Percentiles rank a stretch among this genome's conserved stretches.
Conservation (phyloP, 257 asterid genomes). For the Linderniella brevidens region DNA sequence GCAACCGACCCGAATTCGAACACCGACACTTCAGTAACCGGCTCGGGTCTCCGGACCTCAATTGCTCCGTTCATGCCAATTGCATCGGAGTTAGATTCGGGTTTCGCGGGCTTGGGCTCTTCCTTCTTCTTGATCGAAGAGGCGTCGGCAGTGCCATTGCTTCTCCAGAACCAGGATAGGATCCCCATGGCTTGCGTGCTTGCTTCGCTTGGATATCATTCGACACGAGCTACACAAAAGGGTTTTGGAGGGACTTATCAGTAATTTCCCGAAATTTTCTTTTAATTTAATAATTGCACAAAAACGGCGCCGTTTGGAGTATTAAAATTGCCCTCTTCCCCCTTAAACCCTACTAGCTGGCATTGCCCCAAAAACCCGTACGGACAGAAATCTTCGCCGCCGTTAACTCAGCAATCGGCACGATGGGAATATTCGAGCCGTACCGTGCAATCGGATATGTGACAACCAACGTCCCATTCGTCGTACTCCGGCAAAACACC, state of each 20-base stretch:
- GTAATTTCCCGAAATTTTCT: no score
- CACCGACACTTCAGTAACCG: constrained; percentile 29
- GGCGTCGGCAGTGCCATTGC: constrained; percentile 3
- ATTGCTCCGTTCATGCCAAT: constrained; percentile 70
- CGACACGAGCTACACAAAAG: background rate
- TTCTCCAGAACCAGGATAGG: constrained; percentile 36
- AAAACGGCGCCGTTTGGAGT: no score
- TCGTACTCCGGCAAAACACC: constrained; percentile 74
- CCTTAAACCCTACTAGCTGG: no score
- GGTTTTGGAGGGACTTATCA: background rate
- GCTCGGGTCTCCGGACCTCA: constrained; percentile 41
- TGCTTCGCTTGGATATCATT: background rate
- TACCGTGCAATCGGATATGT: constrained; percentile 79
- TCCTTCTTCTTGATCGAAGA: constrained; percentile 12
- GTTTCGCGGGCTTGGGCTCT: constrained; percentile 2
- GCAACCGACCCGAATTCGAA: constrained; percentile 79
- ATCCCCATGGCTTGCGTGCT: constrained; percentile 22
- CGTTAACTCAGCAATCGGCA: background rate
- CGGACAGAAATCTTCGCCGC: background rate
- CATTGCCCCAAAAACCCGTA: no score
- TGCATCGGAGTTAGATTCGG: constrained; percentile 23
- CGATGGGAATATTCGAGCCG: constrained; percentile 31
- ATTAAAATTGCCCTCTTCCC: no score
- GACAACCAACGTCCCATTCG: constrained; percentile 60
- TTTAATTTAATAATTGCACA: no score